A percentile compares a stretch with the other conserved stretches of the same genome.
phyloP scores from a whole-genome alignment of 805 yeast species.

The Pichia manshurica region DNA sequence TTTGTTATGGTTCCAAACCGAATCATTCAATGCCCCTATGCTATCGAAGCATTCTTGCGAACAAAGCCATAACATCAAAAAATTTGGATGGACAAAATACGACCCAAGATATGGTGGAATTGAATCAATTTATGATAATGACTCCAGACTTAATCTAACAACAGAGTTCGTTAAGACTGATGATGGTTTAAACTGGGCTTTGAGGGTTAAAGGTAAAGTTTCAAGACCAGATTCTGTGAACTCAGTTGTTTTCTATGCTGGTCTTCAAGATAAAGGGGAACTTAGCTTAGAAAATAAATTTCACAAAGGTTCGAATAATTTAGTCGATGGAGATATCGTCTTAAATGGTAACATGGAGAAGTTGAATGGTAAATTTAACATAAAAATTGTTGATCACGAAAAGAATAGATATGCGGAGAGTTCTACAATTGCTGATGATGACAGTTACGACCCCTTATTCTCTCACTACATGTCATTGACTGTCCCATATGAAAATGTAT shows the following conservation, averaged over 20 bases:
- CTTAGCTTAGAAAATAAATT: conserved; percentile 30
- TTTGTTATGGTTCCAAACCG: conserved; percentile 79
- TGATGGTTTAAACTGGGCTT: conserved; percentile 71
- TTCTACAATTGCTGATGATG: conserved; percentile 23
- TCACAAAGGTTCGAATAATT: conserved; percentile 23
- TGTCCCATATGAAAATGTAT: conserved; percentile 59
- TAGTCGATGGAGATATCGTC: conserved; percentile 32
- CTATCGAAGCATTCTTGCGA: conserved; percentile 70
- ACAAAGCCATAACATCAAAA: conserved; percentile 60
- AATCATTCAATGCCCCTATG: conserved; percentile 46
- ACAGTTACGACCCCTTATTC: conserved; percentile 49
- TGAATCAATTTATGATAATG: conserved; percentile 65
- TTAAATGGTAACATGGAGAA: conserved; percentile 53
- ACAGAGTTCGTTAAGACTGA: conserved; percentile 74
- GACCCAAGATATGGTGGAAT: conserved; percentile 87
- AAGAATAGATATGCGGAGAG: conserved; percentile 39
- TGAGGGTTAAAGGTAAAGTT: conserved; percentile 63
- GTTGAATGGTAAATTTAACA: conserved; percentile 56
- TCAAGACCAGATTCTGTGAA: conserved; percentile 44
- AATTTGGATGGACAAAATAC: conserved; percentile 80
- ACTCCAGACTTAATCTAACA: conserved; percentile 53
- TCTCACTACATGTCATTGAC: conserved; percentile 63
- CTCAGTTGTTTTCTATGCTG: conserved; percentile 73
- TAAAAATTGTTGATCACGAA: conserved; percentile 53
- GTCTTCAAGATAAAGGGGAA: conserved; percentile 59